A percentile compares a stretch with the other conserved stretches of the same genome.
These are phyloP conservation scores for Chalaropsis thielavioides DNA, from an alignment of 2,329 filamentous ascomycete genomes.

Conservation along the genomic window DNA sequence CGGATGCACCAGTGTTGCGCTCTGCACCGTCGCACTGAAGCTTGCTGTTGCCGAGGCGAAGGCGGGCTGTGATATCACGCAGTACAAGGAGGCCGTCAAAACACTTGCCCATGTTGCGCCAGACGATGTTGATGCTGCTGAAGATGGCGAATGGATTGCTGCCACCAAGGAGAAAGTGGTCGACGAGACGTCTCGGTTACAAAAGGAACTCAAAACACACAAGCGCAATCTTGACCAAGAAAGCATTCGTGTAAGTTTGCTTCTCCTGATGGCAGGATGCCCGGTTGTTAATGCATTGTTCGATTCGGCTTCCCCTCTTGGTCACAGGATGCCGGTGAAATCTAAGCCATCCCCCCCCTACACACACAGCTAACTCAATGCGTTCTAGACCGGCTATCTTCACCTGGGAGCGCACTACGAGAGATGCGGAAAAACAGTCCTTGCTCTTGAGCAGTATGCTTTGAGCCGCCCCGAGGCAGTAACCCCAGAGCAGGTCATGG, in stretches of 20 bases:
- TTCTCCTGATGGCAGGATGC: neutral
- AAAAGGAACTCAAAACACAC: slow-evolving; percentile 76
- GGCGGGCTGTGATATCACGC: slow-evolving; percentile 53
- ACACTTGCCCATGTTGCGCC: slow-evolving; percentile 50
- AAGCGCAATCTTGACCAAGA: slow-evolving; percentile 97
- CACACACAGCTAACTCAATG: neutral
- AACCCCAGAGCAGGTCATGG: slow-evolving; percentile 65
- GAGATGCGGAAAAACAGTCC: slow-evolving; percentile 55
- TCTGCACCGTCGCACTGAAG: slow-evolving; percentile 69
- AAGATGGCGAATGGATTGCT: slow-evolving; percentile 64
- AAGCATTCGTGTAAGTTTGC: slow-evolving; percentile 61
- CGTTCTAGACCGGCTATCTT: slow-evolving; percentile 79
- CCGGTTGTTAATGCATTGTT: no score
- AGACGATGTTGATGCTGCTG: slow-evolving; percentile 48
- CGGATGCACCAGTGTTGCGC: slow-evolving; percentile 58
- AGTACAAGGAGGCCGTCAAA: slow-evolving; percentile 56
- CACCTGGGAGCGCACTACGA: slow-evolving; percentile 79
- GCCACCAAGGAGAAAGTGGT: slow-evolving; percentile 51
- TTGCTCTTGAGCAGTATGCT: slow-evolving; percentile 62
- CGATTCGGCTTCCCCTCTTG: no score
- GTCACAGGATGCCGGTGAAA: no score
- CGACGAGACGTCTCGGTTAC: slow-evolving; percentile 58
- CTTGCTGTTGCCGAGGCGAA: slow-evolving; percentile 64
- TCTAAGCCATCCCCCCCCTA: no score
- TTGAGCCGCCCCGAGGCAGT: slow-evolving; percentile 87